These are phyloP conservation scores for Trichosporon ovoides DNA, from an alignment of 1,284 basidiomycete genomes.

Conservation along the genomic window DNA sequence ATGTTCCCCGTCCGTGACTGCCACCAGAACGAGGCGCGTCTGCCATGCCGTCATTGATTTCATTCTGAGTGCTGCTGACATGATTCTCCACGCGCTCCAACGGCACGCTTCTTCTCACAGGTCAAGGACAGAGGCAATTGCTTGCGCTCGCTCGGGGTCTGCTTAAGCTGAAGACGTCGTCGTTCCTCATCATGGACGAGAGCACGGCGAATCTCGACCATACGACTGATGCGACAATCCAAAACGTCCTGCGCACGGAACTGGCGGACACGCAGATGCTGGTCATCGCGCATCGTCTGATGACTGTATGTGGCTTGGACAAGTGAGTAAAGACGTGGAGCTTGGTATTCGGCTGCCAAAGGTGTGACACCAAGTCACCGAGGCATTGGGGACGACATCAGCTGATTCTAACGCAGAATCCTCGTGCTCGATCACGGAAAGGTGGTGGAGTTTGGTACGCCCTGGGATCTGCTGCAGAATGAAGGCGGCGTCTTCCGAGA, in stretches of 20 bases:
- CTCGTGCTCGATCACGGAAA: slow-evolving; percentile 52
- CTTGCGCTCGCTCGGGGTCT: slow-evolving; percentile 55
- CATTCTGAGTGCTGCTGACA: neutral
- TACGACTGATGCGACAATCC: slow-evolving; percentile 51
- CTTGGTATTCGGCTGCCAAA: neutral
- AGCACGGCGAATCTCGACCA: slow-evolving; percentile 52
- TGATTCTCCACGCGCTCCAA: neutral
- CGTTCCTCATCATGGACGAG: slow-evolving; percentile 56
- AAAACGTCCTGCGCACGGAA: slow-evolving; percentile 48
- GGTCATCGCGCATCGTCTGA: slow-evolving; percentile 52
- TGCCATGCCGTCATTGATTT: slow-evolving; percentile 2
- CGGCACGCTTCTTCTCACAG: slow-evolving; percentile 28
- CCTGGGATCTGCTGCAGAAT: slow-evolving; percentile 49
- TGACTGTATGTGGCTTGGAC: slow-evolving; percentile 52
- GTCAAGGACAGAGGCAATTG: slow-evolving; percentile 56
- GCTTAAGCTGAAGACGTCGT: slow-evolving; percentile 51
- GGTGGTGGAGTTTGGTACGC: slow-evolving; percentile 53
- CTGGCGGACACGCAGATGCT: slow-evolving; percentile 48
- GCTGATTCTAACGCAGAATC: slow-evolving; percentile 38
- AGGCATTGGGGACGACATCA: neutral
- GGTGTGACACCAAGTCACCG: neutral
- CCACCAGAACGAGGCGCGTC: neutral
- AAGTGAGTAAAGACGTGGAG: slow-evolving; percentile 30
- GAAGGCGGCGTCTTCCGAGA: slow-evolving; percentile 45
- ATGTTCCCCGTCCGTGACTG: neutral